These are phyloP conservation scores for Bocquillonia castaneifolia DNA, from an alignment of 441 rosid species.

Conservation along the genomic window DNA sequence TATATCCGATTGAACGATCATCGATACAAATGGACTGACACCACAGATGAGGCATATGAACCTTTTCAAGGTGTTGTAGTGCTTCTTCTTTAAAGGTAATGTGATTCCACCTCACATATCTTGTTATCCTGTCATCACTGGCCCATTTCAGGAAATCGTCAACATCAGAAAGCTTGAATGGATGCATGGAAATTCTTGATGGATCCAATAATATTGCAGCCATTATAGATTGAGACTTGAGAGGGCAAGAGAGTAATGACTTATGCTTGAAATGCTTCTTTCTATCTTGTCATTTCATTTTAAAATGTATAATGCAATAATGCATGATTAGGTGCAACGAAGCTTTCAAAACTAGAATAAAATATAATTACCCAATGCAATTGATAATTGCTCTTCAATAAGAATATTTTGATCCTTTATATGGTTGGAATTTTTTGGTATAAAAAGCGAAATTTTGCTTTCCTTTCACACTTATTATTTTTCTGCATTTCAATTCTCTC, in stretches of 20 bases:
- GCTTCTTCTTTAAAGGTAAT: conserved; percentile 38
- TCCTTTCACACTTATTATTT: too few species aligned
- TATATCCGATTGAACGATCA: conserved; percentile 35
- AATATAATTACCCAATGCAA: too few species aligned
- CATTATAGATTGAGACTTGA: not conserved
- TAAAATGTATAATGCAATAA: too few species aligned
- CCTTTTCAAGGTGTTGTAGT: conserved; percentile 20
- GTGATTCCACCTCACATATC: conserved; percentile 35
- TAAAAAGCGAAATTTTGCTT: too few species aligned
- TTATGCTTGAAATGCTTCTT: too few species aligned
- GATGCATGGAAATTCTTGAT: conserved; percentile 41
- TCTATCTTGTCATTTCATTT: too few species aligned
- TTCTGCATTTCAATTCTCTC: too few species aligned
- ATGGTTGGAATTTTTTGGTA: too few species aligned
- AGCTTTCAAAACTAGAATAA: not conserved
- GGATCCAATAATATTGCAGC: conserved; percentile 26
- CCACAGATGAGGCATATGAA: conserved; percentile 39
- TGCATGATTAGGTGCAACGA: not conserved
- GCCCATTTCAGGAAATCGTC: conserved; percentile 45
- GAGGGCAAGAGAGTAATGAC: not conserved
- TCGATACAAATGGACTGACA: conserved; percentile 44
- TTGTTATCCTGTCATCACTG: conserved; percentile 33
- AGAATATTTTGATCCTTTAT: too few species aligned
- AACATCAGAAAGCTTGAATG: conserved; percentile 41
- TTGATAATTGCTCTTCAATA: too few species aligned